Percentiles rank a stretch among this genome's conserved stretches.
phyloP scores from a whole-genome alignment of 305 asterid species.

The Solanum hybrid region DNA sequence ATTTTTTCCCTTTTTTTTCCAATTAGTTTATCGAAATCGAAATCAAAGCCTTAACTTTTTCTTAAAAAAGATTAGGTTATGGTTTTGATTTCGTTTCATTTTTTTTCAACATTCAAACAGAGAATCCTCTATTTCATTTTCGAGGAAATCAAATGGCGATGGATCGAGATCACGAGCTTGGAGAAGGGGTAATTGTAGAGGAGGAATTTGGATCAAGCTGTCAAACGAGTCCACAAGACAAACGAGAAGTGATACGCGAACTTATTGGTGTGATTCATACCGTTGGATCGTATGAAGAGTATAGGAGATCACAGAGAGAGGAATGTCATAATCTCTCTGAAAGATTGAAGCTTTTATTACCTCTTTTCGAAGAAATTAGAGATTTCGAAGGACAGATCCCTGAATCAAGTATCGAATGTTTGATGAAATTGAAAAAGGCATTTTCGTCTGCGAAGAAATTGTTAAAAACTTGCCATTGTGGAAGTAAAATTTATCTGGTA shows the following conservation, averaged over 20 bases:
- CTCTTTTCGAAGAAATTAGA: conserved; percentile 50
- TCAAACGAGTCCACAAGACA: not conserved
- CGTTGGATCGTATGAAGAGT: not conserved
- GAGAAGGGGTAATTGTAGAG: not conserved
- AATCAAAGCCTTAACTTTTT: not conserved
- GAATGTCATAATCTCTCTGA: conserved; percentile 21
- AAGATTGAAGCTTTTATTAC: conserved; percentile 41
- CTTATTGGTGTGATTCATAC: not conserved
- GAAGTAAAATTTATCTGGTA: conserved; percentile 83
- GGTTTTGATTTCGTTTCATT: not conserved
- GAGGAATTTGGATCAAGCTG: not conserved
- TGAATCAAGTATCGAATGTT: conserved; percentile 27
- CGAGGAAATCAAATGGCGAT: not conserved
- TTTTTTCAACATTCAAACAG: not conserved
- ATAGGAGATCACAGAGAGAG: not conserved
- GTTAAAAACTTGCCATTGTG: conserved; percentile 53
- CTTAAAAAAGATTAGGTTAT: not conserved
- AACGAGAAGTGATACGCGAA: not conserved
- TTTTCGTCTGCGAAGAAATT: conserved; percentile 56
- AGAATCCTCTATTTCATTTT: rapidly evolving
- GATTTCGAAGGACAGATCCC: conserved; percentile 26
- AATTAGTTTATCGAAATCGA: not conserved
- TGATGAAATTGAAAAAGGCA: conserved; percentile 48
- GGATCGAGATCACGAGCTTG: not conserved
- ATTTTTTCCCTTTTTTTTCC: not conserved